Conservation (phyloP, 495 filamentous ascomycete genomes). For the Sphaerosporella brunnea region DNA sequence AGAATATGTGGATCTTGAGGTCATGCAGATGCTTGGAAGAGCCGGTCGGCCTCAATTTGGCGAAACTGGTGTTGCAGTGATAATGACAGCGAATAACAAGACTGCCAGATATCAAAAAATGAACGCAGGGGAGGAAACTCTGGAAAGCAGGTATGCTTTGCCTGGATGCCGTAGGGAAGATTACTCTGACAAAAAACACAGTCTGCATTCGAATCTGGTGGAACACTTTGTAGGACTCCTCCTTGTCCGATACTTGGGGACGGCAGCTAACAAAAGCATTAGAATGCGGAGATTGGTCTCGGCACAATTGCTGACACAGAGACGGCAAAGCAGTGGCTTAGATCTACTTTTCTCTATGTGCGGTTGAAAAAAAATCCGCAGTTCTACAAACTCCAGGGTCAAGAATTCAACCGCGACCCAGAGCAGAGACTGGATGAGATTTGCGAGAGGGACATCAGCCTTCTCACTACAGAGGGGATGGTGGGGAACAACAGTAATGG, state of each 20-base stretch:
- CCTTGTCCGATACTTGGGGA: no score
- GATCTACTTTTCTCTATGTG: constrained; percentile 73
- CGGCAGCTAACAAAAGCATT: no score
- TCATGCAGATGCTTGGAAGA: constrained; percentile 97
- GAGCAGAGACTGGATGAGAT: constrained; percentile 62
- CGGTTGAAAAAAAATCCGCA: constrained; percentile 61
- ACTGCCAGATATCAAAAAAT: constrained; percentile 61
- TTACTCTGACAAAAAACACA: not conserved
- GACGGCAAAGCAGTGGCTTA: constrained; percentile 67
- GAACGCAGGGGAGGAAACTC: constrained; percentile 59
- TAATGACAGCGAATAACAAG: constrained; percentile 59
- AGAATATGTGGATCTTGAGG: constrained; percentile 80
- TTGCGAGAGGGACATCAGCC: constrained; percentile 58
- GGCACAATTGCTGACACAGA: constrained; percentile 54
- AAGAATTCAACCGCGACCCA: constrained; percentile 30
- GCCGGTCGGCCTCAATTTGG: constrained; percentile 91
- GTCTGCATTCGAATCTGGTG: constrained; percentile 6
- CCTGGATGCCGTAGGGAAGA: not conserved
- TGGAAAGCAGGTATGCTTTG: constrained; percentile 53
- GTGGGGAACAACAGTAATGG: constrained; percentile 32
- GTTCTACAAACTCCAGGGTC: constrained; percentile 54
- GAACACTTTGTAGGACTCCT: constrained; percentile 15
- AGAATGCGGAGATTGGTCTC: constrained; percentile 79
- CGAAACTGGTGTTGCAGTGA: constrained; percentile 63
- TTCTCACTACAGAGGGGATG: constrained; percentile 45